phyloP scores from a whole-genome alignment of 306 rosid genomes.

The Abrus pulchellus region DNA sequence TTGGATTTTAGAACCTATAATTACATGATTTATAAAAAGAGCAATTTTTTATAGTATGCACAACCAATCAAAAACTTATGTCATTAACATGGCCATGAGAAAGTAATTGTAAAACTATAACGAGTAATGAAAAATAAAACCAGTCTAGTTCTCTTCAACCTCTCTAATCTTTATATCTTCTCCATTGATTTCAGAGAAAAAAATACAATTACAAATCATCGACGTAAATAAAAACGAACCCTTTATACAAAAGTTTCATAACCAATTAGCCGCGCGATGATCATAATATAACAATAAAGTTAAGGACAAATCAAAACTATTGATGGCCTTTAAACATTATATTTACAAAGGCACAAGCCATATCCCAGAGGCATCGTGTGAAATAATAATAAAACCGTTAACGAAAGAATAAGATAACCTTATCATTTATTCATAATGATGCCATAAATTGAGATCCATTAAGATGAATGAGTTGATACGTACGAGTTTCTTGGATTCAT shows the following conservation, averaged over 20 bases:
- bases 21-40: neutral
- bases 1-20: neutral
- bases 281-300: neutral
- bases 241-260: neutral
- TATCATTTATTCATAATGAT: neutral
- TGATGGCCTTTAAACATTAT: neutral
- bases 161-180: neutral
- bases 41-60: neutral
- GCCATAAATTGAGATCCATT: conserved; percentile 46
- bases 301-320: conserved; percentile 33
- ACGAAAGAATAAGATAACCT: neutral
- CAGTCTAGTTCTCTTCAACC: neutral
- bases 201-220: neutral
- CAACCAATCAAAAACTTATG: neutral
- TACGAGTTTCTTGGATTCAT: conserved; percentile 73
- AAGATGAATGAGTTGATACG: neutral
- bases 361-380: neutral
- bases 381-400: conserved; percentile 26
- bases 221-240: neutral
- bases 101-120: neutral
- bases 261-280: neutral
- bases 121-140: neutral
- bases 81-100: neutral
- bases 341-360: neutral
- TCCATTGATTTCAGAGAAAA: too few relatives aligned